Base-by-base conservation (phyloP, 179 eudicot genomes). In the Dionaea muscipula region DNA sequence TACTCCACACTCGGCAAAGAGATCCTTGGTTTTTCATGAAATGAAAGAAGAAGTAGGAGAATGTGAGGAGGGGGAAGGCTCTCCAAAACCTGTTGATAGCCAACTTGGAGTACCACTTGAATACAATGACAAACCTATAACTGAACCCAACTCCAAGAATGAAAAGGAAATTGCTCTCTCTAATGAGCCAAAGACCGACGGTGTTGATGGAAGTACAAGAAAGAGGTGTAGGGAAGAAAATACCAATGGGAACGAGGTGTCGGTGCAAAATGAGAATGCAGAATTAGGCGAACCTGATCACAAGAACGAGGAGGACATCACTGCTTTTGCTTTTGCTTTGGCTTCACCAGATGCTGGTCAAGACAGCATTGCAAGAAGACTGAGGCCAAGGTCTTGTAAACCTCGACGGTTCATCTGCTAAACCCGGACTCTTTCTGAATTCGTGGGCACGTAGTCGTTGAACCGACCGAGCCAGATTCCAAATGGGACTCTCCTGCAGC, bases 281-380 rank as follows among this genome's bases (percentile, higher is more conserved):
- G 17, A 23, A 18, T n/a, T n/a, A n/a, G n/a, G n/a, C n/a, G n/a
- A n/a, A n/a, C n/a, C n/a, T n/a, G n/a, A n/a, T n/a, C n/a, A n/a
- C n/a, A n/a, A n/a, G n/a, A n/a, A n/a, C n/a, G n/a, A n/a, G n/a
- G 51, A 28, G 54, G 38, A 41, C 28, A 62, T 21, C 17, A 10
- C 47, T 52, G 55, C 26, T 36, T 52, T 64, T 65, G 55, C 53
- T 25, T 39, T 60, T 43, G 17, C 38, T 28, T n/a, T n/a, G n/a
- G n/a, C n/a, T 26, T 26, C 47, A 14, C 24, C 13, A 48, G 62
- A 57, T 38, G 57, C 71, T 49, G 47, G 26, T 43, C 50, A 51
- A 39, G 82, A 79, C 63, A 77, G 79, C 68, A 65, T 71, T 52
- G 80, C 67, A 26, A 62, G 73, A 61, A 77, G 82, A 61, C 61